A percentile compares a stretch with the other conserved stretches of the same genome.
Evolutionary conservation across 1,139 yeast species (phyloP).

Genomic region (Saccharomyces hybrid): DNA sequence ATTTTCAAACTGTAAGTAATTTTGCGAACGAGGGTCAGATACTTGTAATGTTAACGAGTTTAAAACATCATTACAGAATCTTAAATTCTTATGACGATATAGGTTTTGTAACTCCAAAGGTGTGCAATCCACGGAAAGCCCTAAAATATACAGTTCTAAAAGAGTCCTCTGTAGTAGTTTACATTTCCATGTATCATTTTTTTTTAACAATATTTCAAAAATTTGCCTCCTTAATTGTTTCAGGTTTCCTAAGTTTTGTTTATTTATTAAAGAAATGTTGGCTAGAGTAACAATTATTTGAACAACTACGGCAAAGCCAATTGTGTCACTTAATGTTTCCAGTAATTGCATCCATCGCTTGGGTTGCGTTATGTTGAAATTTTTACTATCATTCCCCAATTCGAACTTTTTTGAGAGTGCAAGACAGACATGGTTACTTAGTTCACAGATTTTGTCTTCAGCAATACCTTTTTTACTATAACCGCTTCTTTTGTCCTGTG

Average conservation of each 20-base stretch:
- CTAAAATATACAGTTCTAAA: not conserved
- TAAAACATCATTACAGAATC: conserved; percentile 9
- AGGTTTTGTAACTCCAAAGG: conserved; percentile 16
- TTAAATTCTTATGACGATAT: conserved; percentile 9
- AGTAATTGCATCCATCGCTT: not conserved
- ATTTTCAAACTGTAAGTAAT: conserved; percentile 22
- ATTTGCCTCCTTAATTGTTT: conserved; percentile 8
- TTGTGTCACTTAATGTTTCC: not conserved
- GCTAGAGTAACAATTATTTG: conserved; percentile 18
- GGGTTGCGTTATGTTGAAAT: not conserved
- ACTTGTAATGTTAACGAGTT: conserved; percentile 14
- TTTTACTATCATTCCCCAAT: conserved; percentile 5
- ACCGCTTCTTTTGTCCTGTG: not conserved
- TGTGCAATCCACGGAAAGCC: conserved; percentile 10
- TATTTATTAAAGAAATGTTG: conserved; percentile 16
- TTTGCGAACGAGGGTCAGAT: conserved; percentile 16
- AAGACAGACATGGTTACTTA: conserved; percentile 1
- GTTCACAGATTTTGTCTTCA: not conserved
- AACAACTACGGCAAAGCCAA: not conserved
- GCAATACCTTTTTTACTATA: not conserved
- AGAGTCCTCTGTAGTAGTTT: not conserved
- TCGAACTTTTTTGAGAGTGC: conserved; percentile 10
- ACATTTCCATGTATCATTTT: not conserved
- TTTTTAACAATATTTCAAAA: conserved; percentile 2
- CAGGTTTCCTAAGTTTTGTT: conserved; percentile 12